Base-by-base conservation (phyloP, 176 grass and related monocot species). In the Carex scoparia region DNA sequence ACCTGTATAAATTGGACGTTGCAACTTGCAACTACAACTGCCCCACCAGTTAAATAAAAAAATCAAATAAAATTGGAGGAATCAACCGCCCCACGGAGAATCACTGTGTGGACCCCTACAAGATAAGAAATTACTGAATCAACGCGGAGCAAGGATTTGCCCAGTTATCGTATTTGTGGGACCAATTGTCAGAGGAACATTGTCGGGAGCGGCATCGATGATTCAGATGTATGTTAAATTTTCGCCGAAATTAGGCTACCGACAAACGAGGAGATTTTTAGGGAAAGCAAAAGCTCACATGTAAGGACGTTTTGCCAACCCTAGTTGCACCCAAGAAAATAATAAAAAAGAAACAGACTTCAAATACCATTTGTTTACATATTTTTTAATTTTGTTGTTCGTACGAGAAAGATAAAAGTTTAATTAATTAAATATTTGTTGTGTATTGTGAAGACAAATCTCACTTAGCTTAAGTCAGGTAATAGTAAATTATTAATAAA, bases 41-140 rank as follows among this genome's bases (percentile, higher is more conserved):
- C 5, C 72, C 72, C 42, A 75, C 44, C 70, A 23, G 38, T 49
- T 2, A 51, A 30, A 74, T 27, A 28, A 75, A 75, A 73, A 19
- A 51, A 49, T 6, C 0, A 74, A 74, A 74, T 19, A 57, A 78
- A 78, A 33, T 51, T 56, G 13, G 51, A 57, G 74, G 74, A 57
- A 78, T 78, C 74, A 56, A 78, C 74, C 74, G 74, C 51, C 74
- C 74, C 49, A 77, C 49, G 27, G 31, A 77, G 73, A 77, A 77
- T 77, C 73, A 55, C 11, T 31, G 4, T 7, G 46, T 2, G 72
- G 72, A 16, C 4, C 73, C 73, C 48, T 33, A 13, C n/a, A 4
- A 8, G 0, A 57, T 9, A 13, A 35, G 10, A 53, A 74, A 28
- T 51, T 7, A 3, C 5, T 12, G 42, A n/a, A 74, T 8, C 18